phyloP scores from a whole-genome alignment of 805 yeast species.

The Kazachstania kunashirensis region DNA sequence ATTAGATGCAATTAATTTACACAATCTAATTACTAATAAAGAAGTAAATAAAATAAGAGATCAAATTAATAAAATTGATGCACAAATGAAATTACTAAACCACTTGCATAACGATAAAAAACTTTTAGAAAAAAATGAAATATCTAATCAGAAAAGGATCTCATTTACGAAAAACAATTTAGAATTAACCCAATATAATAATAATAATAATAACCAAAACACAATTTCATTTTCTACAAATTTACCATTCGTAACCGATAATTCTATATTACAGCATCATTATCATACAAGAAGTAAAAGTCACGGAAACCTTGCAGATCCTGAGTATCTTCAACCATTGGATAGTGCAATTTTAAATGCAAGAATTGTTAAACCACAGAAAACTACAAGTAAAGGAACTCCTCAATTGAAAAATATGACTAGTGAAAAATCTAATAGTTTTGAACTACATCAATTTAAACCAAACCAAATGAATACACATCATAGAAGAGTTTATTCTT shows the following conservation, averaged over 20 bases:
- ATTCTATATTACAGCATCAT: conserved; percentile 15
- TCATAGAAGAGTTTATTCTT: conserved; percentile 28
- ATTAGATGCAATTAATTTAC: conserved; percentile 45
- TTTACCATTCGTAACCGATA: conserved; percentile 4
- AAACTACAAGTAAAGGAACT: background rate
- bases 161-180: too few species aligned
- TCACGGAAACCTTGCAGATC: conserved; percentile 16
- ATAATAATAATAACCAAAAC: background rate
- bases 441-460: conserved; percentile 12
- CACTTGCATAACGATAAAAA: conserved; percentile 32
- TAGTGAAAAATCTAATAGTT: background rate
- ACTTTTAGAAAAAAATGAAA: conserved; percentile 17
- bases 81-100: conserved; percentile 45
- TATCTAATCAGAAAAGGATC: conserved; percentile 10
- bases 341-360: conserved; percentile 1
- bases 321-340: conserved; percentile 4
- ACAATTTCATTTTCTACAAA: background rate
- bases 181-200: too few species aligned
- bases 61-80: conserved; percentile 48
- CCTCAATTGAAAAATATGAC: background rate
- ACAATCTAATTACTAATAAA: conserved; percentile 49
- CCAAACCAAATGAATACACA: conserved; percentile 23
- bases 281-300: conserved; percentile 30
- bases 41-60: conserved; percentile 42
- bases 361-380: background rate